Conservation (phyloP, 331 rosid genomes). For the Quercus lobata region DNA sequence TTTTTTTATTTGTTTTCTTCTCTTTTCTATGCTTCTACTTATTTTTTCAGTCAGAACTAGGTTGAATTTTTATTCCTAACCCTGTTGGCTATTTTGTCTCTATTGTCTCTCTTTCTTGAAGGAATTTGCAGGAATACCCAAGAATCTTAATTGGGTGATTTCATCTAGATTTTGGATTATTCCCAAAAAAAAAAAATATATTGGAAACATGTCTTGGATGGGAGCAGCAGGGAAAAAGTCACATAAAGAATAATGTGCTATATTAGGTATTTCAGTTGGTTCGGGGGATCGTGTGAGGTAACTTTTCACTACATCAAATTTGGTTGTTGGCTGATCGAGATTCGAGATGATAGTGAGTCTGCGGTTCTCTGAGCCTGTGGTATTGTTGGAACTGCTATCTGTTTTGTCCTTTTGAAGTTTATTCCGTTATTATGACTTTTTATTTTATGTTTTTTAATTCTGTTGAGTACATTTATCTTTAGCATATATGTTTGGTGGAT, state of each 20-base stretch:
- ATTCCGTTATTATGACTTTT: too few species aligned
- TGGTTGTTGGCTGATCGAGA: not conserved
- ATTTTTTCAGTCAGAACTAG: not conserved
- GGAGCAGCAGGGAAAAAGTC: not conserved
- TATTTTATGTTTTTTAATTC: too few species aligned
- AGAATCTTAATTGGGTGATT: not conserved
- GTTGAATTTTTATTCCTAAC: not conserved
- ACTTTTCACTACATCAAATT: not conserved
- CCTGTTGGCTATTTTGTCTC: not conserved
- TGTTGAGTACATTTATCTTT: too few species aligned
- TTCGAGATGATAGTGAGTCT: not conserved
- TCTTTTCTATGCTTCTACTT: not conserved
- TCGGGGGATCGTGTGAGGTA: not conserved
- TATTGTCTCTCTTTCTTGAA: not conserved
- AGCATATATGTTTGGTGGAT: too few species aligned
- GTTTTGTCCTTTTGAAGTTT: too few species aligned
- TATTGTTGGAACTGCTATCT: too few species aligned
- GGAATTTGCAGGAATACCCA: not conserved
- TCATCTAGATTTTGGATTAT: not conserved
- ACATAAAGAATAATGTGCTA: not conserved
- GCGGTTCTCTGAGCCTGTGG: not conserved
- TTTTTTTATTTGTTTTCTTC: not conserved
- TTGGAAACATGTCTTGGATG: too few species aligned
- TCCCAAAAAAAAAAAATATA: too few species aligned
- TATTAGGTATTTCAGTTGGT: not conserved